Conservation (phyloP, 371 early-diverging fungal genomes). For the Zychaea mexicana region DNA sequence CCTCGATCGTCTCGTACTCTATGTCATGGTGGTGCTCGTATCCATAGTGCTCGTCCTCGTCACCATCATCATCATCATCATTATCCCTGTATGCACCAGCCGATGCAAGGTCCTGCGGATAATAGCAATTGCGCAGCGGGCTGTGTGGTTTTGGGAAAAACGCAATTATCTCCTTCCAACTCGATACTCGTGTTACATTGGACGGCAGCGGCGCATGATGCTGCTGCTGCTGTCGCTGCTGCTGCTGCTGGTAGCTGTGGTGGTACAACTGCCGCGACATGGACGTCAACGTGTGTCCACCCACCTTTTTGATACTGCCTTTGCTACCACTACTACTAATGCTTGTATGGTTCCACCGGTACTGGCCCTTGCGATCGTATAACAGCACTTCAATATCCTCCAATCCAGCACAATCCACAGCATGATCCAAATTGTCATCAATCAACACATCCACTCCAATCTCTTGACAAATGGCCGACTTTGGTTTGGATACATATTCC, state of each 20-base stretch:
- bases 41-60: neutral
- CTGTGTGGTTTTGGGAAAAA: constrained; percentile 48
- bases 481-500: constrained; percentile 52
- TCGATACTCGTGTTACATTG: constrained; percentile 41
- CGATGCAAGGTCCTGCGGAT: constrained; percentile 25
- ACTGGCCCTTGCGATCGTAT: constrained; percentile 49
- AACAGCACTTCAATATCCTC: constrained; percentile 51
- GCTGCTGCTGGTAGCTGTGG: too few species aligned
- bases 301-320: neutral
- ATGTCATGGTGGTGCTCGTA: constrained; percentile 3
- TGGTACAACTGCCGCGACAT: constrained; percentile 32
- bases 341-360: constrained; percentile 53
- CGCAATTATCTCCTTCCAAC: constrained; percentile 46
- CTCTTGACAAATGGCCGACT: constrained; percentile 54
- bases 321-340: too few species aligned
- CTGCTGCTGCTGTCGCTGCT: neutral
- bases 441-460: constrained; percentile 54
- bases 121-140: constrained; percentile 37
- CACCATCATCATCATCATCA: constrained; percentile 31
- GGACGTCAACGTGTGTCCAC: constrained; percentile 25
- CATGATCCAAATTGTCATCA: constrained; percentile 52
- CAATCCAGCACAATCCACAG: constrained; percentile 46
- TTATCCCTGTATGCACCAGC: constrained; percentile 15
- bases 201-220: constrained; percentile 24
- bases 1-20: constrained; percentile 28